A percentile compares a stretch with the other conserved stretches of the same genome.
These are phyloP conservation scores for Rosa lucieae DNA, from an alignment of 306 rosid species.

Conservation along the genomic window DNA sequence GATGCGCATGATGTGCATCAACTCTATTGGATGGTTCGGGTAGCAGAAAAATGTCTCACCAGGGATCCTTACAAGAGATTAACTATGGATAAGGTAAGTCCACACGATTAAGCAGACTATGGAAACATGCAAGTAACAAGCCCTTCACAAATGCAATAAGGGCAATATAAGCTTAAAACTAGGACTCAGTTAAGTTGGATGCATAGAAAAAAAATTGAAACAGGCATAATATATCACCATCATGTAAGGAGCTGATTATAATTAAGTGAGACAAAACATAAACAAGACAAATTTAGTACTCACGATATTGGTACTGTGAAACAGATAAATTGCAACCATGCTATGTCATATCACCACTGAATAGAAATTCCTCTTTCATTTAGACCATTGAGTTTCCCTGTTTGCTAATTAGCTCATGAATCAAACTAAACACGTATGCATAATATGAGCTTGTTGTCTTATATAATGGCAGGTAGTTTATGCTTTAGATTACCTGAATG, in stretches of 20 bases:
- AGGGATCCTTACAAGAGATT: slow-evolving; percentile 70
- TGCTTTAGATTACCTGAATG: slow-evolving; percentile 40
- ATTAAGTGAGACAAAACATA: background rate
- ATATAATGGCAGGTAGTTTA: slow-evolving; percentile 50
- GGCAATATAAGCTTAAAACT: background rate
- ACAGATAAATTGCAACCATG: background rate
- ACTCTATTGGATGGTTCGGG: slow-evolving; percentile 78
- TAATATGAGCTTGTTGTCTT: background rate
- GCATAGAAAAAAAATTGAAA: background rate
- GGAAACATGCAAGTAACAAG: background rate
- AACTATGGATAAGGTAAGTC: slow-evolving; percentile 52
- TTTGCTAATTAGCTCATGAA: background rate
- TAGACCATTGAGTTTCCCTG: background rate
- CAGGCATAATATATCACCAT: background rate
- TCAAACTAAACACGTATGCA: background rate
- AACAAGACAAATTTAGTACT: too few species aligned
- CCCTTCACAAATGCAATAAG: background rate
- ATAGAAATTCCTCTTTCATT: background rate
- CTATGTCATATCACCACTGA: background rate
- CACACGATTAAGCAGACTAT: background rate
- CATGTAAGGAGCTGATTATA: background rate
- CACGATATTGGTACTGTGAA: background rate
- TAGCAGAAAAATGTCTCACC: slow-evolving; percentile 74
- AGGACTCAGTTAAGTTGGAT: background rate
- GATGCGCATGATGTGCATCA: slow-evolving; percentile 57